Evolutionary conservation across 805 yeast species (phyloP).

Genomic region (Saturnispora ahearnii): DNA sequence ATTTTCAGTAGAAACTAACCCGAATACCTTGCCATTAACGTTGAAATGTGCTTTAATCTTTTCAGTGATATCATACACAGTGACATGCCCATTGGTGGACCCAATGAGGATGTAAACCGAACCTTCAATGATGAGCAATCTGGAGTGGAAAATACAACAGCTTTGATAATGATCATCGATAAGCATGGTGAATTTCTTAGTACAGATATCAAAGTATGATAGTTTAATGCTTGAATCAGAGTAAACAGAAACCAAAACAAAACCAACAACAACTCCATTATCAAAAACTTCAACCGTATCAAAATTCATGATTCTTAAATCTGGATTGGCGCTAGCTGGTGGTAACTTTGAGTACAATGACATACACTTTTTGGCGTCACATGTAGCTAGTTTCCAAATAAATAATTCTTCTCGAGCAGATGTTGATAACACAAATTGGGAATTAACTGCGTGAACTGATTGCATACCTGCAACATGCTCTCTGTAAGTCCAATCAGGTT

Average conservation of each 20-base stretch:
- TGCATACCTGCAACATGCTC: constrained; percentile 89
- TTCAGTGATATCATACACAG: constrained; percentile 47
- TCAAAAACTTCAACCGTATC: constrained; percentile 34
- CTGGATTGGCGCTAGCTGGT: constrained; percentile 55
- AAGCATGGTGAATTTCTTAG: constrained; percentile 35
- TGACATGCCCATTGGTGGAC: constrained; percentile 77
- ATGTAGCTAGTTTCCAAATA: constrained; percentile 52
- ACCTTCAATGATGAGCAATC: constrained; percentile 30
- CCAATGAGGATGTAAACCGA: constrained; percentile 40
- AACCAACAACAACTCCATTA: constrained; percentile 30
- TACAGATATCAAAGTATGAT: constrained; percentile 41
- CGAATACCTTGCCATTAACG: background rate
- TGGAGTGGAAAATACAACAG: constrained; percentile 66
- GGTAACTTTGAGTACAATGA: constrained; percentile 43
- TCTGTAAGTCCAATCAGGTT: constrained; percentile 52
- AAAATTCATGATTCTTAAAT: constrained; percentile 85
- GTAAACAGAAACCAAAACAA: constrained; percentile 60
- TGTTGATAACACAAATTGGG: constrained; percentile 40
- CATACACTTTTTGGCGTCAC: constrained; percentile 29
- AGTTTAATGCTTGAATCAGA: constrained; percentile 73
- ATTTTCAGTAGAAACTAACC: background rate
- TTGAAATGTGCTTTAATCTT: constrained; percentile 10
- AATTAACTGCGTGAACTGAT: constrained; percentile 51
- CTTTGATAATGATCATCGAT: constrained; percentile 50
- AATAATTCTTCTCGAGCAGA: constrained; percentile 86